phyloP scores from a whole-genome alignment of 345 rosid species.

The Durio zibethinus region DNA sequence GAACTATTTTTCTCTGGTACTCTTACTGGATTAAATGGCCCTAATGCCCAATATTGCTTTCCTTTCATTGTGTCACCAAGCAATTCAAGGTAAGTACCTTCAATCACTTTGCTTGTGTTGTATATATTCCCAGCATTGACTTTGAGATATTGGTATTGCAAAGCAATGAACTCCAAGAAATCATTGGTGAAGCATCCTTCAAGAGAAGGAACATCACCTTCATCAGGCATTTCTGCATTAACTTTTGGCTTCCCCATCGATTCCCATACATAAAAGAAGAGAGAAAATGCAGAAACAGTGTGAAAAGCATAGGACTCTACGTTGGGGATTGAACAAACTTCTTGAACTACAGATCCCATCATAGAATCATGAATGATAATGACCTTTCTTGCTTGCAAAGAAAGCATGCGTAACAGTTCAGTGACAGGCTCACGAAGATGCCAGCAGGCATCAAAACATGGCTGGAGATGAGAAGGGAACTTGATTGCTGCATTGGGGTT shows the following conservation, averaged over 20 bases:
- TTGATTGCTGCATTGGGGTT: slow-evolving; percentile 29
- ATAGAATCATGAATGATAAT: slow-evolving; percentile 41
- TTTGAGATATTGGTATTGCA: slow-evolving; percentile 17
- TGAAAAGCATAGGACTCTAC: slow-evolving; percentile 40
- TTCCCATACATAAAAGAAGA: slow-evolving; percentile 22
- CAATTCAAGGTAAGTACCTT: slow-evolving; percentile 31
- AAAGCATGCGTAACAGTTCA: slow-evolving; percentile 22
- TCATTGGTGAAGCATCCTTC: slow-evolving; percentile 43
- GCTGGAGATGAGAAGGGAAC: slow-evolving; percentile 48
- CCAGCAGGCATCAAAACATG: slow-evolving; percentile 27
- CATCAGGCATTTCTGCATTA: neutral
- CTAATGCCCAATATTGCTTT: slow-evolving; percentile 38
- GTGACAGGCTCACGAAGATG: slow-evolving; percentile 32
- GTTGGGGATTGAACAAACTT: slow-evolving; percentile 26
- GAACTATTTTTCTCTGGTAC: neutral
- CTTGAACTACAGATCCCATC: slow-evolving; percentile 42
- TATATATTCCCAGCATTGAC: slow-evolving; percentile 29
- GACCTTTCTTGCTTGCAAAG: slow-evolving; percentile 23
- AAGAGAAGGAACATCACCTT: slow-evolving; percentile 30
- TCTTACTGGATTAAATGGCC: slow-evolving; percentile 41
- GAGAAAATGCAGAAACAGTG: slow-evolving; percentile 38
- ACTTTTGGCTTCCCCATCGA: slow-evolving; percentile 12
- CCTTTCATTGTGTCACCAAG: slow-evolving; percentile 15
- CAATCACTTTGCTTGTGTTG: slow-evolving; percentile 45
- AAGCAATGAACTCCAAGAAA: slow-evolving; percentile 26